phyloP scores from a whole-genome alignment of 2,329 filamentous ascomycete genomes.

The Neopestalotiopsis sp. region DNA sequence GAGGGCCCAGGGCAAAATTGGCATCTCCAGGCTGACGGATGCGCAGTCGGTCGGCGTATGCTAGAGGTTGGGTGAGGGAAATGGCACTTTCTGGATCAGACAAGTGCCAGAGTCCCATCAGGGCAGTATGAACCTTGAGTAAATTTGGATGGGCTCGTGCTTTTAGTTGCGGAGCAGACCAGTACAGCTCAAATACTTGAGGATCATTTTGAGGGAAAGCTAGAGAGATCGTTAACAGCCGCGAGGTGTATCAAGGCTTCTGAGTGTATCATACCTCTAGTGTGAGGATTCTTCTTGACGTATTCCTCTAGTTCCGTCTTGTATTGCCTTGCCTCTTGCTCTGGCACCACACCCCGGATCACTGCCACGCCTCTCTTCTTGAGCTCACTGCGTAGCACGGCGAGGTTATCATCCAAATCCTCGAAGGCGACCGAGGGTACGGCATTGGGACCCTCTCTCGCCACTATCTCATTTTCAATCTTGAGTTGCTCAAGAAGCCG shows the following conservation, averaged over 20 bases:
- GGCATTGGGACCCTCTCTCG: constrained; percentile 47
- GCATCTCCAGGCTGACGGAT: constrained; percentile 74
- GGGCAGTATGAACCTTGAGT: constrained; percentile 62
- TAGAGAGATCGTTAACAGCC: constrained; percentile 29
- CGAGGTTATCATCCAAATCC: constrained; percentile 45
- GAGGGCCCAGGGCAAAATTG: constrained; percentile 71
- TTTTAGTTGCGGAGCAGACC: constrained; percentile 70
- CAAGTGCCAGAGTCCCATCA: constrained; percentile 68
- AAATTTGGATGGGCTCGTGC: constrained; percentile 71
- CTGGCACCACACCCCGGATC: constrained; percentile 68
- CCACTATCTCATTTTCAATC: constrained; percentile 53
- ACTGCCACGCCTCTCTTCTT: constrained; percentile 67
- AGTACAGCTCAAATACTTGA: constrained; percentile 78
- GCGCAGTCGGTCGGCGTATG: constrained; percentile 74
- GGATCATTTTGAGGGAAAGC: constrained; percentile 71
- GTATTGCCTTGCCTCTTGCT: constrained; percentile 65
- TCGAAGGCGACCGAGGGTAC: constrained; percentile 59
- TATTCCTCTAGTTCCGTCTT: constrained; percentile 71
- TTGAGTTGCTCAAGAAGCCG: constrained; percentile 50
- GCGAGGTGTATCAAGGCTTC: background rate
- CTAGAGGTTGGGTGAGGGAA: constrained; percentile 59
- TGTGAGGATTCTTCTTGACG: constrained; percentile 65
- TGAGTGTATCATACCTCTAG: constrained; percentile 46
- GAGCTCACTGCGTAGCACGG: constrained; percentile 51
- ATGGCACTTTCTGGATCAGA: constrained; percentile 53